Conservation (phyloP, 129 eudicot genomes). For the Chrysanthemum lavandulifolium region DNA sequence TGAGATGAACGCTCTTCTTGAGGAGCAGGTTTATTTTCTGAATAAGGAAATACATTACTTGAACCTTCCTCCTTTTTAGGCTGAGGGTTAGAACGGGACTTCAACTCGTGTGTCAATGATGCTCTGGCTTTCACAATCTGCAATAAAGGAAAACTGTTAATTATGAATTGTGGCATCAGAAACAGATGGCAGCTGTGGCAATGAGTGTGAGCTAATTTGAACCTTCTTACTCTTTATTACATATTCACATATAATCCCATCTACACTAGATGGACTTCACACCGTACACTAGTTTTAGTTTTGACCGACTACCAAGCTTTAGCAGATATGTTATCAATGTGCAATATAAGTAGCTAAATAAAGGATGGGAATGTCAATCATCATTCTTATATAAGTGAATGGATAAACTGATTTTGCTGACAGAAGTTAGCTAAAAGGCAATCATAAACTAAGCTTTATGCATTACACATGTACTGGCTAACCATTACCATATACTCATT, state of each 20-base stretch:
- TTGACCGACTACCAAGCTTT: no score
- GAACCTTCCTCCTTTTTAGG: constrained; percentile 37
- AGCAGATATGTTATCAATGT: no score
- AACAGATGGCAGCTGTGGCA: no score
- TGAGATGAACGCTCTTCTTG: background rate
- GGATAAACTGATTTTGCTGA: background rate
- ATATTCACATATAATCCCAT: no score
- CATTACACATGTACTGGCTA: background rate
- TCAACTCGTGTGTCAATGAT: constrained; percentile 48
- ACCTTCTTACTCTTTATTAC: no score
- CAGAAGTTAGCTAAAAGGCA: background rate
- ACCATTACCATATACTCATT: background rate
- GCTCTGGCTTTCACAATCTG: constrained; percentile 90
- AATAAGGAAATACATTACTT: constrained; percentile 16
- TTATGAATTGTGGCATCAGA: background rate
- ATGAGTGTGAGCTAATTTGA: no score
- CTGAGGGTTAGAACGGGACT: constrained; percentile 36
- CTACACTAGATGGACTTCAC: no score
- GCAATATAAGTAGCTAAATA: no score
- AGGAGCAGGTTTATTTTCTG: constrained; percentile 35
- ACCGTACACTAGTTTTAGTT: no score
- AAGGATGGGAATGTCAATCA: no score
- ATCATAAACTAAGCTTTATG: background rate
- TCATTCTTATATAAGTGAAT: no score
- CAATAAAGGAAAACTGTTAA: constrained; percentile 7